Percentiles rank a stretch among this genome's conserved stretches.
phyloP scores from a whole-genome alignment of 805 yeast species.

The Candida khao-thaluensis region DNA sequence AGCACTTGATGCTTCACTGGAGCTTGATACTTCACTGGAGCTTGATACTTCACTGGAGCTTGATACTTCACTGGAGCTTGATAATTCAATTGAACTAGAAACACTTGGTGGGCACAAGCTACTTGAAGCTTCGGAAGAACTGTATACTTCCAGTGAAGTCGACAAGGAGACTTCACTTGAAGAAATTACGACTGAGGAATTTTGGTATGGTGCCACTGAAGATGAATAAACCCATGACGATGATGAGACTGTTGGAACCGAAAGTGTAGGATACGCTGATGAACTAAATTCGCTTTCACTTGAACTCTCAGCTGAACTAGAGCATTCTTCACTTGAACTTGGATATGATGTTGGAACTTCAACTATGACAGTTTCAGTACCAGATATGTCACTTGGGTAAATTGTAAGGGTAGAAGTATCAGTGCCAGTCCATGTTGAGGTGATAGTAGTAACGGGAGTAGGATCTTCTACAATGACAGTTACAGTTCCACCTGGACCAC shows the following conservation, averaged over 20 bases:
- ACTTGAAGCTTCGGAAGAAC: not conserved
- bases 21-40: not conserved
- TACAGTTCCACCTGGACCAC: conserved; percentile 18
- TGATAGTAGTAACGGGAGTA: conserved; percentile 17
- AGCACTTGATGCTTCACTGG: not conserved
- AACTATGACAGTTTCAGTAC: conserved; percentile 23
- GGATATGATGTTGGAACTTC: conserved; percentile 19
- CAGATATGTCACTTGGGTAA: not conserved
- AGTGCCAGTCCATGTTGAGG: conserved; percentile 14
- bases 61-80: not conserved
- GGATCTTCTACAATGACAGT: conserved; percentile 20
- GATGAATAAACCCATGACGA: conserved; percentile 3
- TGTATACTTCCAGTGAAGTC: not conserved
- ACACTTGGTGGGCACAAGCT: not conserved
- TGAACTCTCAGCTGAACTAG: no score
- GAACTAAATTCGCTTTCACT: not conserved
- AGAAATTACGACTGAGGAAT: not conserved
- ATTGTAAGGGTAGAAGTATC: conserved; percentile 16
- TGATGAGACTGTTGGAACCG: conserved; percentile 1
- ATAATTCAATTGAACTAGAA: not conserved
- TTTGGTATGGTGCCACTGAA: conserved; percentile 2
- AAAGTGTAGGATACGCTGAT: conserved; percentile 1
- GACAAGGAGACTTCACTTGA: not conserved
- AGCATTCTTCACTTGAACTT: not conserved
- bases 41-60: not conserved